These are phyloP conservation scores for Sporothrix euskadiensis DNA, from an alignment of 2,329 filamentous ascomycete species.

Conservation along the genomic window DNA sequence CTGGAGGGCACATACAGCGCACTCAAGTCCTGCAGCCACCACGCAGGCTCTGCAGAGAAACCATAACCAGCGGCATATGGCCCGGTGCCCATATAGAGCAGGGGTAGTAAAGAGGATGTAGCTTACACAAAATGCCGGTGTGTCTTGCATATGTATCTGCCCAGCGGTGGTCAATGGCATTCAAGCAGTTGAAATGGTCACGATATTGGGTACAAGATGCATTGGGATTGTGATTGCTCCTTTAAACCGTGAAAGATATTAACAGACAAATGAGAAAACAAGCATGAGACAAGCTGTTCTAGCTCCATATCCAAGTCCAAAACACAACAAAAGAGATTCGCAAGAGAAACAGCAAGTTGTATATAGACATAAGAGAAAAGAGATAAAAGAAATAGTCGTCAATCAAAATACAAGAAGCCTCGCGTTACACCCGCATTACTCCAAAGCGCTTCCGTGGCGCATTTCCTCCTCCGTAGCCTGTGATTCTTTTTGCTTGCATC, in stretches of 20 bases:
- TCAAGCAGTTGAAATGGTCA: not conserved
- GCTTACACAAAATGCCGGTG: slow-evolving; percentile 8
- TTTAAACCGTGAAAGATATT: not conserved
- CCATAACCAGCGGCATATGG: not conserved
- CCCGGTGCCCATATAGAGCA: not conserved
- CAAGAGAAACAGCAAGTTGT: not conserved
- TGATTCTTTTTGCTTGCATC: not conserved
- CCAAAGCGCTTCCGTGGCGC: slow-evolving; percentile 12
- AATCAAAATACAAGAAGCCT: not conserved
- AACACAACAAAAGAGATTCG: not conserved
- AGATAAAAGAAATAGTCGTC: not conserved
- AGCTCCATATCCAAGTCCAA: not conserved
- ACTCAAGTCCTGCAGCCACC: not conserved
- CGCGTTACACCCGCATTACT: slow-evolving; percentile 11
- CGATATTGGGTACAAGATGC: not conserved
- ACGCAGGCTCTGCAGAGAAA: not conserved
- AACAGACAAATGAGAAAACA: not conserved
- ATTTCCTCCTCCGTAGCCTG: not conserved
- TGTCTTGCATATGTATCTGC: slow-evolving; percentile 17
- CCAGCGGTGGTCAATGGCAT: not conserved
- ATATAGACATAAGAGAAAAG: not conserved
- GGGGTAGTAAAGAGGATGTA: not conserved
- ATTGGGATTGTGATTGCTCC: not conserved
- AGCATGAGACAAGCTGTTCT: not conserved
- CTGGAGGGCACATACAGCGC: not conserved